Evolutionary conservation across 345 rosid genomes (phyloP).

Genomic region (Gossypium raimondii): DNA sequence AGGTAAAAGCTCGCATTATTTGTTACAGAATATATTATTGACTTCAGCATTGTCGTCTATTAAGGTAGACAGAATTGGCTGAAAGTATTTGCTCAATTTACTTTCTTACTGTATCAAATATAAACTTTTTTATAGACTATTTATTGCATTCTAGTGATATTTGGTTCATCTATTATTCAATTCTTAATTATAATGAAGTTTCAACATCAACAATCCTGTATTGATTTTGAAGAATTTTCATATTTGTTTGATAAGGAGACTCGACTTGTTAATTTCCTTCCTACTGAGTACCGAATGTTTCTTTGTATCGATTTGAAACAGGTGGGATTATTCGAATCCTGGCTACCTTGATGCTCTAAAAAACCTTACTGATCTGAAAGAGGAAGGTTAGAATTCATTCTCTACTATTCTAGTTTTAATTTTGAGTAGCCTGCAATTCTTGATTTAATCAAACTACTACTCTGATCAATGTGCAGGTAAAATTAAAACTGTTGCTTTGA

Average conservation of each 20-base stretch:
- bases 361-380: slow-evolving; percentile 83
- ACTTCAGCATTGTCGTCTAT: not conserved
- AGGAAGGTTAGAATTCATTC: slow-evolving; percentile 52
- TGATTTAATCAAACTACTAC: slow-evolving; percentile 21
- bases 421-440: slow-evolving; percentile 16
- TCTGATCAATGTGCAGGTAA: slow-evolving; percentile 52
- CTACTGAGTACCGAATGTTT: not conserved
- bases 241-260: not conserved
- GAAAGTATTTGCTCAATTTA: not conserved
- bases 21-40: not conserved
- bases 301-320: slow-evolving; percentile 22
- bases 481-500: slow-evolving; percentile 88
- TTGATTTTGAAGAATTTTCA: not conserved
- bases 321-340: slow-evolving; percentile 93
- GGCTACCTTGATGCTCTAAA: slow-evolving; percentile 89
- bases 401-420: slow-evolving; percentile 16
- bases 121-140: not conserved
- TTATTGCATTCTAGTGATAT: not conserved
- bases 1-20: not conserved
- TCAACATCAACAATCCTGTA: not conserved
- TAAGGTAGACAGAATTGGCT: not conserved
- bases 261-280: not conserved
- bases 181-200: not conserved
- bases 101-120: not conserved
- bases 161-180: not conserved